A percentile compares a stretch with the other conserved stretches of the same genome.
Evolutionary conservation across 495 filamentous ascomycete genomes (phyloP).

Genomic region (Podospora australis): DNA sequence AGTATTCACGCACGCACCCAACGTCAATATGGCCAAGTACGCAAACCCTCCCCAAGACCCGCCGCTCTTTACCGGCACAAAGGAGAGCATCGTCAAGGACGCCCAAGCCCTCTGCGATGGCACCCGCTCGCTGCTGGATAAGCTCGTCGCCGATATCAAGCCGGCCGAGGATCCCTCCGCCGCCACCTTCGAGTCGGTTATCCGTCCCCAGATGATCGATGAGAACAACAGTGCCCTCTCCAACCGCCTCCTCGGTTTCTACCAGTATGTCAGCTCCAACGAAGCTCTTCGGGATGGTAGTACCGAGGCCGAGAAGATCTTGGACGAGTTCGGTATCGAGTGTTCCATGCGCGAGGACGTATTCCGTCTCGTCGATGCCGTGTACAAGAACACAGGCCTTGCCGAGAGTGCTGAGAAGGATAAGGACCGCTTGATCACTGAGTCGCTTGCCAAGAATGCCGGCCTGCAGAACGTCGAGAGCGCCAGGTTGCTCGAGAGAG

Average conservation of each 20-base stretch:
- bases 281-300: constrained; percentile 60
- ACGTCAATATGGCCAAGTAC: constrained; percentile 39
- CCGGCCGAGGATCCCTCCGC: constrained; percentile 36
- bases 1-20: constrained; percentile 17
- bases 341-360: constrained; percentile 56
- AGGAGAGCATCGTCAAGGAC: constrained; percentile 66
- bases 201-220: constrained; percentile 59
- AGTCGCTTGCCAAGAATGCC: constrained; percentile 21
- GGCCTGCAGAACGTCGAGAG: constrained; percentile 42
- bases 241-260: constrained; percentile 62
- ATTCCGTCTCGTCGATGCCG: constrained; percentile 50
- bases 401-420: constrained; percentile 32
- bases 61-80: constrained; percentile 78
- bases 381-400: constrained; percentile 39
- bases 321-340: constrained; percentile 55
- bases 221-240: constrained; percentile 58
- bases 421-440: constrained; percentile 28
- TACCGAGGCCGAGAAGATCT: constrained; percentile 53
- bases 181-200: constrained; percentile 59
- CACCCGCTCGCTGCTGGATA: constrained; percentile 66
- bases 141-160: constrained; percentile 61
- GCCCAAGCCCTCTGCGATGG: constrained; percentile 66
- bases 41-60: constrained; percentile 76
- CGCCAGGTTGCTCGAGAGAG: constrained; percentile 49
- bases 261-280: constrained; percentile 70